Conservation (phyloP, 768 basidiomycete species). For the Kwoniella shandongensis region DNA sequence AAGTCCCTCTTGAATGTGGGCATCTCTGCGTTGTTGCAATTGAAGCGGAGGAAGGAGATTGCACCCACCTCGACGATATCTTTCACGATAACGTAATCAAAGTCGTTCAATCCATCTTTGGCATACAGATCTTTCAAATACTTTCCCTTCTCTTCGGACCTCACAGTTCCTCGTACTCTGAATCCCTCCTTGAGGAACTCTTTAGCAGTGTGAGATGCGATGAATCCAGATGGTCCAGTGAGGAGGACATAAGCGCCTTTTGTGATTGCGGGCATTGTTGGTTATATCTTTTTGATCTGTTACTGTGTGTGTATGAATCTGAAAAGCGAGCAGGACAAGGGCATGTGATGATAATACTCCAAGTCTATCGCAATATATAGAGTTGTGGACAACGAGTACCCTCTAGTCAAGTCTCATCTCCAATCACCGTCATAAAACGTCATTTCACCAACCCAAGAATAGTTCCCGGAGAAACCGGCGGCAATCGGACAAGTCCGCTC, state of each 20-base stretch:
- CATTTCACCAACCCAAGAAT: too few relatives aligned
- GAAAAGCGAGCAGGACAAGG: too few relatives aligned
- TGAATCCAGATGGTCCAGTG: conserved; percentile 46
- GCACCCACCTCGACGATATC: conserved; percentile 65
- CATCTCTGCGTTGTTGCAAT: too few relatives aligned
- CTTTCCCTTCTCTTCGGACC: conserved; percentile 63
- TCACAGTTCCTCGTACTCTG: conserved; percentile 66
- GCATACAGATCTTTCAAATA: conserved; percentile 62
- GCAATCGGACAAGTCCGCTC: too few relatives aligned
- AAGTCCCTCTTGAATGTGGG: too few relatives aligned
- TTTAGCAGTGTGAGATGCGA: conserved; percentile 26
- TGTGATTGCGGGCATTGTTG: conserved; percentile 23
- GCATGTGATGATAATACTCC: too few relatives aligned
- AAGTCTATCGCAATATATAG: too few relatives aligned
- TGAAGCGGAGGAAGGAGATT: too few relatives aligned
- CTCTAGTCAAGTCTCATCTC: too few relatives aligned
- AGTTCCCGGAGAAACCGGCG: too few relatives aligned
- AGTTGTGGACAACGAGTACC: too few relatives aligned
- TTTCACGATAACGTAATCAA: conserved; percentile 68
- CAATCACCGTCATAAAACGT: too few relatives aligned
- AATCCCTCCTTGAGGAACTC: conserved; percentile 58
- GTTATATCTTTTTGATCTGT: background rate
- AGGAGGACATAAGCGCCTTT: conserved; percentile 33
- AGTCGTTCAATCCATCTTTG: conserved; percentile 55
- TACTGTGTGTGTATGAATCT: background rate